Base-by-base conservation (phyloP, 225 moss, liverwort and hornwort genomes). In the Rhytidiadelphus loreus region DNA sequence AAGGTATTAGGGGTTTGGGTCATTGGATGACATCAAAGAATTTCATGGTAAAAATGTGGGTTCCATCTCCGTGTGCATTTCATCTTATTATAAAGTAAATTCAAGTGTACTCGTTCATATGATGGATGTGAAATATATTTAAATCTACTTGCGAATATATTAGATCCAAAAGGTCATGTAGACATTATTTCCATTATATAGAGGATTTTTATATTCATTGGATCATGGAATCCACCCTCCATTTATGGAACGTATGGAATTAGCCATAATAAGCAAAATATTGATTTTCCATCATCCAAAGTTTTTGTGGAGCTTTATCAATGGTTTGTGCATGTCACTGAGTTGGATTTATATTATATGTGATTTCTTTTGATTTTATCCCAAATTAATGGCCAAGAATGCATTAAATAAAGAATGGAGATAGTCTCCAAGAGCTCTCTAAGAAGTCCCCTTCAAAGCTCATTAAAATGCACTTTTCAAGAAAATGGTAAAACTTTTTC, bases 141-240 rank as follows among this genome's bases (percentile, higher is more conserved):
- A 16, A 72, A 72, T 44, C 16, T 0, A 28, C 44, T 29, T 29
- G 0, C 44, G 0, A 74, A 48, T 73, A 46, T 30, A 2, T 18
- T 29, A 1, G 11, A 46, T 46, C 7, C 7, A 30, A 46, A 8
- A 73, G 7, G 11, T 30, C 0, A 73, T 0, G 1, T 74, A 74
- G 30, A 1, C 22, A 30, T 30, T 20, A 2, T 43, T 16, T 74
- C 2, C 12, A 74, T 30, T 11, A 6, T 29, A 0, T 11, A 73
- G 4, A 30, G 2, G 1, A 19, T 74, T 48, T 11, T 30, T 18
- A 30, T 18, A 48, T 48, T 48, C 7, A 74, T 30, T 74, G 5
- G 11, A 30, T 30, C 29, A n/a, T n/a, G n/a, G 1, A 44, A 0
- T 44, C 7, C 9, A 43, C 16, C 26, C 1, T 26, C 28, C 0